Base-by-base conservation (phyloP, 768 basidiomycete genomes). In the Phaeotremella fagi region DNA sequence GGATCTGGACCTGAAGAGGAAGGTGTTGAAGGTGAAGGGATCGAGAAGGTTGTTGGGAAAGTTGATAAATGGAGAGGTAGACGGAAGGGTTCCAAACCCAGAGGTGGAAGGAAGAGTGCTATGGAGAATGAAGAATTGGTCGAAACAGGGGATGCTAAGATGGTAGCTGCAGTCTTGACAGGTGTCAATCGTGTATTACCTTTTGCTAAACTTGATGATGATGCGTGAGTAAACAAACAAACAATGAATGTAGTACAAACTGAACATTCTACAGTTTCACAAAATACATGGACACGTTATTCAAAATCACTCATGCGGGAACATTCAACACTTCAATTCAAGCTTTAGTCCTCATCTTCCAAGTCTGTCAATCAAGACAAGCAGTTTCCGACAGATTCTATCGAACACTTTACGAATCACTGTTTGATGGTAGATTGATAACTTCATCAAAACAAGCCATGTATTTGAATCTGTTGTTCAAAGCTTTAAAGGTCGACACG, bases 241-340 rank as follows among this genome's bases (percentile, higher is more conserved):
- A 41, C 4, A 0, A 9, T 35, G 45, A 15, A 49, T 12, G 29
- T 25, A 3, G 47, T 49, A 42, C 20, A 22, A 27, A 20, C 35
- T 61, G 18, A 62, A 41, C 12, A 12, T 22, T 22, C 28, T 20
- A n/a, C 62, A 90, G 88, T 24, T 83, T 98, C 63, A 81, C 83
- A 60, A 81, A 83, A 50, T 91, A 97, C 63, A 86, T 95, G 67
- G 86, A 90, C 71, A 90, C 89, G 0, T 83, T 97, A 20, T 98
- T 97, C 80, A 80, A 85, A 41, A 90, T 99, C 66, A 92, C 90
- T 2, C 94, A 97, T 75, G 87, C 82, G 6, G 91, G 90, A 6
- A 95, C 91, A 0, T 99, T 99, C 82, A 95, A 94, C 72, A 90
- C 90, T 66, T 90, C 90, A 9, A 81, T 98, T 3, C 94, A 94